Base-by-base conservation (phyloP, 768 basidiomycete genomes). In the Lactifluus hygrophoroides region DNA sequence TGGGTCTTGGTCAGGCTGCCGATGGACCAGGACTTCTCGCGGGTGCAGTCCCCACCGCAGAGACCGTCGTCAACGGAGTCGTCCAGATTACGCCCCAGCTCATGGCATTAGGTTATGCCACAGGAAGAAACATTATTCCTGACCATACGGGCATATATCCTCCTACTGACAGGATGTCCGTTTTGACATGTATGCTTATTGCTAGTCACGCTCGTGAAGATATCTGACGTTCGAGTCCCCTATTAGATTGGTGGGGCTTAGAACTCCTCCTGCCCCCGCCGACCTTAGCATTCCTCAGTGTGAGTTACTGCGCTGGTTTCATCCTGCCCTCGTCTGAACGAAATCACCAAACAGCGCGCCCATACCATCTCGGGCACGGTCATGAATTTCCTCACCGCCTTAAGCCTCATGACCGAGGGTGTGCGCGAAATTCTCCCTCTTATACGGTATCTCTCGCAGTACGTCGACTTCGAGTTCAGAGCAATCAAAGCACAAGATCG, bases 241-340 rank as follows among this genome's bases (percentile, higher is more conserved):
- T 54, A 27, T 16, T 61, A 92, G 90, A 92, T 70, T 93, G 91
- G 91, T 94, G 91, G 91, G 91, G 91, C 14, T 74, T 90, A 13
- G 91, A 94, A 67, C 55, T 93, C 0, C 77, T 83, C 35, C 75
- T 94, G 27, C 91, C 92, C 4, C 79, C 84, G 19, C 80, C 89
- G 1, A 80, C 88, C 1, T 65, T 94, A 35, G 67, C 66, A 28
- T 79, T 82, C 66, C 77, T 94, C 19, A 69, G 72, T 45, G 83
- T 85, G 50, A 55, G 83, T 74, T 48, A 37, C 1, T 27, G 2
- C 13, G 3, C 42, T 60, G 23, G 14, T 9, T 35, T 51, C 42
- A 10, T 5, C n/a, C 32, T 17, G 25, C 6, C 10, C 21, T 21
- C 23, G 19, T 23, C 43, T 62, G 25, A n/a, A 14, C 37, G 9